Evolutionary conservation across 306 rosid species (phyloP), one percentile per base, ranked within the genome.

Genomic region (Sphenostylis stenocarpa): DNA sequence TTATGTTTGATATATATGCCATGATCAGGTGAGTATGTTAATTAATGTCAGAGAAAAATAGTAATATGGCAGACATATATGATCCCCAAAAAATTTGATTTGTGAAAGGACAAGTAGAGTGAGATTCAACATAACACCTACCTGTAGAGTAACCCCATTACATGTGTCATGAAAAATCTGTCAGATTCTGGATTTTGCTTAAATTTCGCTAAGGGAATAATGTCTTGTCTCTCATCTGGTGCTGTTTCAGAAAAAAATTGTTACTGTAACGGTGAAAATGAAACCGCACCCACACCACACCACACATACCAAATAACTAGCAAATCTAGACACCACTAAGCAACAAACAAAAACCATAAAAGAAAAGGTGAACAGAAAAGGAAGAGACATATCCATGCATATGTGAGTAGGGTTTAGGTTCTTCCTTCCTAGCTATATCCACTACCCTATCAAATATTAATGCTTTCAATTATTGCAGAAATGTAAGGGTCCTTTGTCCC

Each of bases 111-210:
- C 81, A 76, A 53, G 47, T 23, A 15, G 12, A 39, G 71, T 14
- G 21, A 73, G 39, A 48, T 49, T 21, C 63, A 21, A 63, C 69
- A 47, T 58, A 63, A 44, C 70, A 70, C 21, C 38, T 57, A 49
- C 19, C 39, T 3, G 57, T 41, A 3, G 68, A 73, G 26, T 33
- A 56, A 36, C 43, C 20, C 56, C 7, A 55, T 21, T 15, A 77
- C 34, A 36, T 2, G 26, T 77, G 56, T 5, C 17, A 67, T 72
- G 48, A 67, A 36, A 16, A 52, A 75, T 48, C 85, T 85, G 82
- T 0, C 28, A 85, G 87, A 88, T 79, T 77, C 82, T 81, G 85
- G 85, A 65, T 31, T 52, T 70, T 77, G 82, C 77, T 74, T 34
- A 66, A 73, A 77, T 58, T 80, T 73, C 67, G 83, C 71, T n/a